These are phyloP conservation scores for Irpex lacteus DNA, from an alignment of 1,284 basidiomycete species.

Conservation along the genomic window DNA sequence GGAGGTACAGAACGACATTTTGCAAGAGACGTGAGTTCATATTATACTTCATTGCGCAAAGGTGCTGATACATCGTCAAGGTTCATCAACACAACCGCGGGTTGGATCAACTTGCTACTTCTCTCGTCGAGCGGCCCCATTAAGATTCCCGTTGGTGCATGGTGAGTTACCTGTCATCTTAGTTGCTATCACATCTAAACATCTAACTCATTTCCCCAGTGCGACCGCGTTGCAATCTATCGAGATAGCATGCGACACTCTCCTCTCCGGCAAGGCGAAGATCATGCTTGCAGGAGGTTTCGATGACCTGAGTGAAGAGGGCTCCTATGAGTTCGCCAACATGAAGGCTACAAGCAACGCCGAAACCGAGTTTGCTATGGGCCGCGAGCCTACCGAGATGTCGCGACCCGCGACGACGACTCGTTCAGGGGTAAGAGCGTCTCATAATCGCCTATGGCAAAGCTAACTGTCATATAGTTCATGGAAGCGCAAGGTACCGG, in stretches of 20 bases:
- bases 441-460: neutral
- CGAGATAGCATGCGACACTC: slow-evolving; percentile 96
- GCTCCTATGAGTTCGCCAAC: slow-evolving; percentile 96
- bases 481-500: slow-evolving; percentile 98
- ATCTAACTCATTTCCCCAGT: slow-evolving; percentile 34
- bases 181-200: neutral
- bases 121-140: slow-evolving; percentile 95
- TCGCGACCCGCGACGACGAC: slow-evolving; percentile 96
- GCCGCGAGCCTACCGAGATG: slow-evolving; percentile 98
- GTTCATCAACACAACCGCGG: slow-evolving; percentile 97
- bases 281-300: slow-evolving; percentile 99
- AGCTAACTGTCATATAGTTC: slow-evolving; percentile 49
- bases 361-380: slow-evolving; percentile 96
- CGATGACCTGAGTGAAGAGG: slow-evolving; percentile 97
- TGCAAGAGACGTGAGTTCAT: slow-evolving; percentile 88
- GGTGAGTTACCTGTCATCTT: slow-evolving; percentile 49
- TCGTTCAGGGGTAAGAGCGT: slow-evolving; percentile 73
- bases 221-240: slow-evolving; percentile 97
- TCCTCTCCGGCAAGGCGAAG: slow-evolving; percentile 95
- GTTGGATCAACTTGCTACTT: slow-evolving; percentile 95
- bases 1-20: slow-evolving; percentile 96
- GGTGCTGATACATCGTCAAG: slow-evolving; percentile 36
- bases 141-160: slow-evolving; percentile 98
- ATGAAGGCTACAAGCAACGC: slow-evolving; percentile 99
- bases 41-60: slow-evolving; percentile 10